A percentile compares a stretch with the other conserved stretches of the same genome.
phyloP scores from a whole-genome alignment of 768 basidiomycete species.

The Lentinula sp. region DNA sequence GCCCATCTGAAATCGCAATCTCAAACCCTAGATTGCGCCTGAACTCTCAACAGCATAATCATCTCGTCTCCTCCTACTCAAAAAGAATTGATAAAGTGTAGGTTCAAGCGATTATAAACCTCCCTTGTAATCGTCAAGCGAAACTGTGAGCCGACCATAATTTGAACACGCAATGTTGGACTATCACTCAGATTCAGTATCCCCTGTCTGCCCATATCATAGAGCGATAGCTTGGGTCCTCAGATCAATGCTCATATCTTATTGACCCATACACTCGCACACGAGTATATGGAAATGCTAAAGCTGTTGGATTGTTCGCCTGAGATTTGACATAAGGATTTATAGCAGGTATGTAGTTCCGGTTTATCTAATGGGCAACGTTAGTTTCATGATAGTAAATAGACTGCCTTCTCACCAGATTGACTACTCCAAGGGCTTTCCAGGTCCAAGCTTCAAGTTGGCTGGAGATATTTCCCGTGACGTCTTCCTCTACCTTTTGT shows the following conservation, averaged over 20 bases:
- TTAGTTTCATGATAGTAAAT: constrained; percentile 2
- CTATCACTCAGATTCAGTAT: constrained; percentile 65
- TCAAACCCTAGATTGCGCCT: constrained; percentile 69
- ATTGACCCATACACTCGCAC: constrained; percentile 77
- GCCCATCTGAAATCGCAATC: constrained; percentile 60
- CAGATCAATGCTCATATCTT: constrained; percentile 50
- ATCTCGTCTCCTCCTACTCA: constrained; percentile 42
- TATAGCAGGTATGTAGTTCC: constrained; percentile 70
- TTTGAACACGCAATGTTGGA: constrained; percentile 81
- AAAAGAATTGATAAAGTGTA: constrained; percentile 58
- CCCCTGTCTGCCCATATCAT: constrained; percentile 87
- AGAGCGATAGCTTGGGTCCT: constrained; percentile 59
- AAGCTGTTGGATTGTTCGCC: constrained; percentile 64
- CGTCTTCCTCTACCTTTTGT: constrained; percentile 26
- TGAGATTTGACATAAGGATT: constrained; percentile 67
- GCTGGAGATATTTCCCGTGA: constrained; percentile 60
- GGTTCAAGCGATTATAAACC: constrained; percentile 69
- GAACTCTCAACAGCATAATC: constrained; percentile 43
- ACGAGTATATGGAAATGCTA: constrained; percentile 83
- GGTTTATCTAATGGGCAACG: constrained; percentile 41
- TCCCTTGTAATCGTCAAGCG: constrained; percentile 47
- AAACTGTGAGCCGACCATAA: constrained; percentile 73
- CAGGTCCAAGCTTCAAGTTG: constrained; percentile 99
- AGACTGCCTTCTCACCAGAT: constrained; percentile 57
- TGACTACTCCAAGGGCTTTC: constrained; percentile 92